Evolutionary conservation across 805 yeast species (phyloP).

Genomic region (Zygosaccharomyces bailii): DNA sequence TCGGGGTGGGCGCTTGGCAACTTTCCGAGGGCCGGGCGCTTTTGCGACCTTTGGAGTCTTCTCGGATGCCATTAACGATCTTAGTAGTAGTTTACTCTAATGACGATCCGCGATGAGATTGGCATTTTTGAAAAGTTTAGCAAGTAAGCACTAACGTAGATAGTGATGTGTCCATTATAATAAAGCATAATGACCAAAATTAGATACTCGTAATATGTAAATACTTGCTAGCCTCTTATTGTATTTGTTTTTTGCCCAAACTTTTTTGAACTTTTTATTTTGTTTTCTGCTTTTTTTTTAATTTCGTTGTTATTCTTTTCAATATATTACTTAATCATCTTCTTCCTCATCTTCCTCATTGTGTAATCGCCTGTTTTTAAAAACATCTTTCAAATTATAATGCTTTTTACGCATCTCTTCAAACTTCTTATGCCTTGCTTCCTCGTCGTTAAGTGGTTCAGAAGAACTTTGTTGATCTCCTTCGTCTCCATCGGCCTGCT

Average conservation of each 20-base stretch:
- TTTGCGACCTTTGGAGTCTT: neutral
- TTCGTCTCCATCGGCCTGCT: neutral
- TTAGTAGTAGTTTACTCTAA: neutral
- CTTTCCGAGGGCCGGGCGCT: slow-evolving; percentile 1
- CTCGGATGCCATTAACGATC: slow-evolving; percentile 4
- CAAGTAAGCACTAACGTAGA: slow-evolving; percentile 4
- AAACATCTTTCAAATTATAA: slow-evolving; percentile 55
- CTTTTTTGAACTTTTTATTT: too few relatives aligned
- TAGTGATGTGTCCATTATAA: neutral
- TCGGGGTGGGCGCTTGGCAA: neutral
- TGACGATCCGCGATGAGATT: slow-evolving; percentile 4
- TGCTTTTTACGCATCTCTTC: slow-evolving; percentile 79
- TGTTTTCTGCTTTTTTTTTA: neutral
- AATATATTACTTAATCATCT: slow-evolving; percentile 30
- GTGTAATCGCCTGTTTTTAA: slow-evolving; percentile 27
- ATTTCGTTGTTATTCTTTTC: neutral
- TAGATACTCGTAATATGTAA: slow-evolving; percentile 1
- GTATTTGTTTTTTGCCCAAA: neutral
- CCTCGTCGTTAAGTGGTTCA: slow-evolving; percentile 24
- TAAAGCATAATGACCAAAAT: slow-evolving; percentile 6
- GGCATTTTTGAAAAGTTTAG: slow-evolving; percentile 6
- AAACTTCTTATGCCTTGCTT: slow-evolving; percentile 61
- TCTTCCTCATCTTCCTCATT: slow-evolving; percentile 28
- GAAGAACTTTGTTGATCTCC: neutral
- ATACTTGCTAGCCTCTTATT: neutral